Percentiles rank a stretch among this genome's conserved stretches.
Evolutionary conservation across 768 basidiomycete genomes (phyloP).

Genomic region (Kwoniella europaea): DNA sequence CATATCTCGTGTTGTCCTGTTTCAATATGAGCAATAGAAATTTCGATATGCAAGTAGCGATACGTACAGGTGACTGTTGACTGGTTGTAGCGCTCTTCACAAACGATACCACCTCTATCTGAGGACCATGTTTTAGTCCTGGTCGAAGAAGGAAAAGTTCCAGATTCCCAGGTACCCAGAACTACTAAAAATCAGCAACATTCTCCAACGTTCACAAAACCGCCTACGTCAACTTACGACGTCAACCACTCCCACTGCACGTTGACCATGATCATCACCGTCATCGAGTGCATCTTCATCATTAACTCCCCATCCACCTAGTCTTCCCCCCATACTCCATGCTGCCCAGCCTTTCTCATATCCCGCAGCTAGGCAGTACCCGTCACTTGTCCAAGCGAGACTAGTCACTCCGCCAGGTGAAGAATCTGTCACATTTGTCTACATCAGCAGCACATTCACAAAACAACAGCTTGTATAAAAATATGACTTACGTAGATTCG

Average conservation of each 20-base stretch:
- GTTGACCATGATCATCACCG: conserved; percentile 68
- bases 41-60: not conserved
- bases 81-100: conserved; percentile 92
- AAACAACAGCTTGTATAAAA: not conserved
- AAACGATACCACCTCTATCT: conserved; percentile 85
- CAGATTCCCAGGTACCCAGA: conserved; percentile 92
- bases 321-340: conserved; percentile 85
- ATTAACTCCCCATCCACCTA: conserved; percentile 77
- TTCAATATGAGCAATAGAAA: conserved; percentile 4
- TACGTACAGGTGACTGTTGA: conserved; percentile 85
- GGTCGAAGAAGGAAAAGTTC: conserved; percentile 73
- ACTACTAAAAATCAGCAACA: conserved; percentile 62
- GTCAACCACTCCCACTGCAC: conserved; percentile 67
- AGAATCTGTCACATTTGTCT: conserved; percentile 9
- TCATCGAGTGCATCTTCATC: conserved; percentile 59
- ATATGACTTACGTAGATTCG: conserved; percentile 37
- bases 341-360: conserved; percentile 90
- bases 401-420: conserved; percentile 46
- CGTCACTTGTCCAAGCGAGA: conserved; percentile 95
- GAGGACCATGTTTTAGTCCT: conserved; percentile 58
- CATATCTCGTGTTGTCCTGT: conserved; percentile 93
- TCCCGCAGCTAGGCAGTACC: conserved; percentile 90
- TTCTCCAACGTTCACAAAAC: not conserved
- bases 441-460: not conserved
- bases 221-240: conserved; percentile 65